Conservation (phyloP, 1,139 yeast genomes). For the Yamadazyma atmosphaerica region DNA sequence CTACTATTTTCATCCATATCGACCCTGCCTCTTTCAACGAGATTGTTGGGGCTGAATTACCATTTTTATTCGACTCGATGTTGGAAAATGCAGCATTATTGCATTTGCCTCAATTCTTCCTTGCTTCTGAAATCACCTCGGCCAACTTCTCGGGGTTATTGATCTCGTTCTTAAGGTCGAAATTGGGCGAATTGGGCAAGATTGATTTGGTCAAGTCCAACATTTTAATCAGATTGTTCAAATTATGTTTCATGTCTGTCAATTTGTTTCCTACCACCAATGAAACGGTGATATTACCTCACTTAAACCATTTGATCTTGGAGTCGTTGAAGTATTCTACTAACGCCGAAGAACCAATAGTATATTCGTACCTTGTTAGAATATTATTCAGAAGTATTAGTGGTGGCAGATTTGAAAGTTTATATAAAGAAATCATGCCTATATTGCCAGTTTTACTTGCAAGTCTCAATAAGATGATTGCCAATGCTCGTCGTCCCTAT, state of each 20-base stretch:
- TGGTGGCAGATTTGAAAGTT: slow-evolving; percentile 90
- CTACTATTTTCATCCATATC: slow-evolving; percentile 88
- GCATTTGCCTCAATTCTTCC: slow-evolving; percentile 90
- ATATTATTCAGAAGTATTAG: slow-evolving; percentile 92
- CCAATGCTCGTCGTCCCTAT: slow-evolving; percentile 82
- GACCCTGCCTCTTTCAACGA: slow-evolving; percentile 97
- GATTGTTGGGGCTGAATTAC: slow-evolving; percentile 79
- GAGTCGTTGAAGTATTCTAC: slow-evolving; percentile 81
- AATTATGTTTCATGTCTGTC: slow-evolving; percentile 93
- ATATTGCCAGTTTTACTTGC: slow-evolving; percentile 83
- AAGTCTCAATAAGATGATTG: slow-evolving; percentile 77
- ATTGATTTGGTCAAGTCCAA: slow-evolving; percentile 78
- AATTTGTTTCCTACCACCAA: slow-evolving; percentile 85
- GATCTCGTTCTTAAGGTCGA: slow-evolving; percentile 71
- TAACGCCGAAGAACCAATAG: slow-evolving; percentile 88
- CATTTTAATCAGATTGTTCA: slow-evolving; percentile 81
- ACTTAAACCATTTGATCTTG: slow-evolving; percentile 76
- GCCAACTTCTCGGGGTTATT: slow-evolving; percentile 90
- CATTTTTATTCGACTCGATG: slow-evolving; percentile 76
- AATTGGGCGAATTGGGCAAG: slow-evolving; percentile 77
- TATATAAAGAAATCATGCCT: slow-evolving; percentile 92
- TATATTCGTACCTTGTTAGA: slow-evolving; percentile 83
- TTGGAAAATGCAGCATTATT: slow-evolving; percentile 81
- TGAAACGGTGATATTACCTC: slow-evolving; percentile 85
- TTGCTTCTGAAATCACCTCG: slow-evolving; percentile 91